Evolutionary conservation across 139 green algal genomes (phyloP), one percentile per base, ranked within the genome.

Genomic region (Gonium pectorale): DNA sequence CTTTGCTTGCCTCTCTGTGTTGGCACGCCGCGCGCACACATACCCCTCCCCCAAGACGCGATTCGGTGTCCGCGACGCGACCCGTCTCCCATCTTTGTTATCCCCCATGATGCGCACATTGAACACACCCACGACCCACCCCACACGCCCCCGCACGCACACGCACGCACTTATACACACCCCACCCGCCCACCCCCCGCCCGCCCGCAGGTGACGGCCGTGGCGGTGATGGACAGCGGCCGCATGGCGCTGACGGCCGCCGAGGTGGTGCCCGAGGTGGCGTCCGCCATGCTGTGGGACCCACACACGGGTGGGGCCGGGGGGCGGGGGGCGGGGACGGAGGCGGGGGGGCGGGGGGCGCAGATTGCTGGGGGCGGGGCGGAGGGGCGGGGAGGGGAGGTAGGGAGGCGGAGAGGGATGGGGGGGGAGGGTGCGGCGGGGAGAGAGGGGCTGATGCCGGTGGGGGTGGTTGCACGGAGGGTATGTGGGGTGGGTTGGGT

Each of bases 251-350:
- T 79, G 24, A 79, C 70, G 43, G 37, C 70, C 31, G 70, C 70
- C 24, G 70, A 79, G 35, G 70, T 79, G 70, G 70, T 79, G 3
- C 70, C 70, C 31, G 70, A 79, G 70, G 70, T 79, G 70, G 70
- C 70, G 29, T 66, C 49, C 3, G 70, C 70, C n/a, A 79, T 79
- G 70, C 70, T 79, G 49, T 79, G 70, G 70, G n/a, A 66, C 13
- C 70, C 70, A 7, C 27, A 8, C 5, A 52, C 29, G 17, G 68
- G 68, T 78, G 31, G 6, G 68, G 38, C 26, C 1, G 67, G 13
- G 29, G 41, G 41, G 33, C 13, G 63, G 63, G 26, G 62, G 13
- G 41, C 6, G n/a, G 11, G 62, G 62, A n/a, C 9, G 21, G 29
- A 4, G 62, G 67, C 40, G 38, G 17, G 38, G 38, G 40, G 26